phyloP scores from a whole-genome alignment of 2,329 filamentous ascomycete genomes.

The Monilinia polystroma region DNA sequence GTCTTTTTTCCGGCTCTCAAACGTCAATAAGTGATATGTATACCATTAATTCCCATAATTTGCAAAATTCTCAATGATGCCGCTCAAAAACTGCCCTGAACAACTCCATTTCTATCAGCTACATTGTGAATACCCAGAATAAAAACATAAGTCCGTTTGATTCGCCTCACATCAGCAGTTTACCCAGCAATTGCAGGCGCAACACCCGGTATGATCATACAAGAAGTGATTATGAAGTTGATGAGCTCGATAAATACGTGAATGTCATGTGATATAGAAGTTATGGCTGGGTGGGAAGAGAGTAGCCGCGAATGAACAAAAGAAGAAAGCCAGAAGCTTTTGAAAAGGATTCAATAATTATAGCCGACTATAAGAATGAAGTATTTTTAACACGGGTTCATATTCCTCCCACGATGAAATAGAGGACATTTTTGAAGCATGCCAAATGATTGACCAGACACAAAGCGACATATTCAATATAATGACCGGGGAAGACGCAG shows the following conservation, averaged over 20 bases:
- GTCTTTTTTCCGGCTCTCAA: too few species aligned
- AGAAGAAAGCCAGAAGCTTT: too few species aligned
- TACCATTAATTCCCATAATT: background rate
- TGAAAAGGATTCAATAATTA: background rate
- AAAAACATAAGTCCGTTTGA: slow-evolving; percentile 31
- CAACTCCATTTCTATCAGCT: background rate
- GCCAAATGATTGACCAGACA: background rate
- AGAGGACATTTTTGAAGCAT: slow-evolving; percentile 15
- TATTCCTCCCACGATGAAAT: slow-evolving; percentile 31
- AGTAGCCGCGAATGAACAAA: too few species aligned
- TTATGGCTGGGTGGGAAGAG: background rate
- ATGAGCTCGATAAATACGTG: slow-evolving; percentile 19
- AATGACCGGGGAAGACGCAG: too few species aligned
- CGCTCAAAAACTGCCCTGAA: background rate
- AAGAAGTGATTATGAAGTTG: slow-evolving; percentile 22
- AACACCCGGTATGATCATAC: slow-evolving; percentile 49
- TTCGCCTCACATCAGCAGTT: slow-evolving; percentile 53
- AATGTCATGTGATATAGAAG: background rate
- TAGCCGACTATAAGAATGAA: background rate
- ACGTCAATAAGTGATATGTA: too few species aligned
- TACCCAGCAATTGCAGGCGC: slow-evolving; percentile 53
- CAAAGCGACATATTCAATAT: background rate
- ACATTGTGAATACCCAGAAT: background rate
- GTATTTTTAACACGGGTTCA: slow-evolving; percentile 28
- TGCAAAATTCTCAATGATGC: slow-evolving; percentile 8